Evolutionary conservation across 2,329 filamentous ascomycete species (phyloP), one percentile per base, ranked within the genome.

Genomic region (Remersonia thermophila): DNA sequence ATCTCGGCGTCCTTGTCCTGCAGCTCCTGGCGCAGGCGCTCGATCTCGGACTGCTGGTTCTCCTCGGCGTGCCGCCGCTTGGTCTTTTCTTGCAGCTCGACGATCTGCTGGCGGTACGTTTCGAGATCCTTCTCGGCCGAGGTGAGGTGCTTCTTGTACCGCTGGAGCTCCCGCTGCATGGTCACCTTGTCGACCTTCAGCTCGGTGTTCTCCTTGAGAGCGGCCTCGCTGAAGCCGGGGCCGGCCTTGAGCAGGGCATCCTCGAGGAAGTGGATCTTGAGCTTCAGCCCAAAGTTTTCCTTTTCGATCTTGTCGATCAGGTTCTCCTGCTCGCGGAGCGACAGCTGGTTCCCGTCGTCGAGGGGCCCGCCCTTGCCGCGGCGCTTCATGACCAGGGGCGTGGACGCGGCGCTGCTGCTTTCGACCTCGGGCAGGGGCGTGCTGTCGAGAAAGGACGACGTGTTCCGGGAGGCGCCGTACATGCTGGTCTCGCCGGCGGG

Each of bases 301-400:
- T 98, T 98, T 55, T 95, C 86, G 50, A 98, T 89, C 53, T 83
- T 83, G 61, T 95, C 84, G 49, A 98, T 89, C 47, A 91, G 82
- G 48, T 85, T 86, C 59, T 96, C 91, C 58, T 98, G 91, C 55
- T 98, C 91, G 42, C 86, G 79, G 39, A 98, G 61, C 1, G 91
- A 94, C 48, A 95, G 70, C 53, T 93, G 80, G 50, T 95, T 94
- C 14, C 86, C 86, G 49, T 91, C 81, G 43, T 87, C 80, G 27
- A 93, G 60, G 4, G 83, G 73, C 1, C 77, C 80, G 36, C 69
- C 70, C 31, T 33, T 37, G 11, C 40, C 70, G 39, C 79, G 71
- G 5, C 78, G 71, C 25, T 84, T 62, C 40, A 79, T 67, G 2
- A 77, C 77, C 51, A 93, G 64, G 1, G 91, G 91, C 4, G 91